Percentiles rank a stretch among this genome's conserved stretches.
Conservation (phyloP, 2,329 filamentous ascomycete genomes). For the Botrytis fabae region DNA sequence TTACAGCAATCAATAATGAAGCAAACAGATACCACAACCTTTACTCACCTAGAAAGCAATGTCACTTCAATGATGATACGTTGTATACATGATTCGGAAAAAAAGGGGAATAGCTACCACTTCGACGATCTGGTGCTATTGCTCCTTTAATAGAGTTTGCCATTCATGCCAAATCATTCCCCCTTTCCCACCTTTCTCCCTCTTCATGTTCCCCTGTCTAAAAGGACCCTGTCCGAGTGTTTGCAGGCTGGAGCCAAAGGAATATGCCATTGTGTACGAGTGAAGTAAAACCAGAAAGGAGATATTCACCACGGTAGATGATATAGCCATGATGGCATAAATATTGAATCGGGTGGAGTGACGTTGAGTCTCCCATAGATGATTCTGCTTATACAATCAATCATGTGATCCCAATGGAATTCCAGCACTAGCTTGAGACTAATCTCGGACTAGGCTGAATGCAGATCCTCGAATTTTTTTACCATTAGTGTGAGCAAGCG, state of each 20-base stretch:
- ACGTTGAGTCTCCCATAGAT: neutral
- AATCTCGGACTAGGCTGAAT: neutral
- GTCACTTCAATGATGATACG: neutral
- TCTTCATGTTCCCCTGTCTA: neutral
- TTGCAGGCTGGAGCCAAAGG: neutral
- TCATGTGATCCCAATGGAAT: neutral
- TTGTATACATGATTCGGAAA: neutral
- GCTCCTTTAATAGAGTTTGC: neutral
- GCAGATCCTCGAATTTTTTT: constrained; percentile 11
- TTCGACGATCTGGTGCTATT: neutral
- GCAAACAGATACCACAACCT: neutral
- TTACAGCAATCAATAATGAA: neutral
- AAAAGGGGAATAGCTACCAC: neutral
- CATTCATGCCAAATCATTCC: neutral
- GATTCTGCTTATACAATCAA: neutral
- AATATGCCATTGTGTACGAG: neutral
- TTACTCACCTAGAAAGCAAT: neutral
- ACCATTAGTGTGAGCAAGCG: neutral
- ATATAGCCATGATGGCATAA: too few species aligned
- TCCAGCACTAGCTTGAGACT: neutral
- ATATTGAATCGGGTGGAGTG: neutral
- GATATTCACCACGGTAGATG: neutral
- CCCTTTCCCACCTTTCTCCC: neutral
- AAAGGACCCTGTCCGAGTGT: neutral
- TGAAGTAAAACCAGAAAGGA: neutral